phyloP scores from a whole-genome alignment of 495 filamentous ascomycete genomes.

The Thermothielavioides terrestris region DNA sequence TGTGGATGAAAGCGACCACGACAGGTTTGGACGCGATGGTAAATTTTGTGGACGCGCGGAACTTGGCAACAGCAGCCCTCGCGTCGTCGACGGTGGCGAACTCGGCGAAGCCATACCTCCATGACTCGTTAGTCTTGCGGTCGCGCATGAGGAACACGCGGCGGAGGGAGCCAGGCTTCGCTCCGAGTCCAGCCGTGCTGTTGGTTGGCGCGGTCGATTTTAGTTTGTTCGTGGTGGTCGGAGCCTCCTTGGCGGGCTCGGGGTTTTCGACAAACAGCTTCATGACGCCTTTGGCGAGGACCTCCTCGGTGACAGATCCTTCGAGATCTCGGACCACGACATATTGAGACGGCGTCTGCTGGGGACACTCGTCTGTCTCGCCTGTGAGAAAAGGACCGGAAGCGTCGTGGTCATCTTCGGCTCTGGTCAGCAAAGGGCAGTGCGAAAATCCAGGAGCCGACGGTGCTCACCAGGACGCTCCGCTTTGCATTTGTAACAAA shows the following conservation, averaged over 20 bases:
- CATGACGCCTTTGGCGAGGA: slow-evolving; percentile 67
- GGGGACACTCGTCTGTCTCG: slow-evolving; percentile 70
- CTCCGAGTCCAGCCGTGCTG: slow-evolving; percentile 60
- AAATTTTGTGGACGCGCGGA: slow-evolving; percentile 69
- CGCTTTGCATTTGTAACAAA: slow-evolving; percentile 68
- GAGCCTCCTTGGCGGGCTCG: slow-evolving; percentile 30
- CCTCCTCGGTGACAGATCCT: slow-evolving; percentile 62
- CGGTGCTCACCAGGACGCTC: slow-evolving; percentile 55
- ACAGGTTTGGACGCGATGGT: slow-evolving; percentile 76
- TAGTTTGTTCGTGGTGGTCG: slow-evolving; percentile 40
- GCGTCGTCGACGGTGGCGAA: slow-evolving; percentile 72
- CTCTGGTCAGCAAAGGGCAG: slow-evolving; percentile 1
- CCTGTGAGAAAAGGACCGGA: slow-evolving; percentile 45
- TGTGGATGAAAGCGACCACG: slow-evolving; percentile 69
- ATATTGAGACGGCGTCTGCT: slow-evolving; percentile 70
- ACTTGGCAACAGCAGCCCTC: slow-evolving; percentile 64
- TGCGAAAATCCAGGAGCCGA: neutral
- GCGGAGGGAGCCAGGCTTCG: slow-evolving; percentile 63
- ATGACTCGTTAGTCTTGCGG: slow-evolving; percentile 63
- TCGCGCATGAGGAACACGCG: slow-evolving; percentile 76
- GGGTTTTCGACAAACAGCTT: slow-evolving; percentile 56
- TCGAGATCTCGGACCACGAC: slow-evolving; percentile 72
- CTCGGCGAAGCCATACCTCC: slow-evolving; percentile 85
- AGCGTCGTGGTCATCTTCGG: slow-evolving; percentile 16
- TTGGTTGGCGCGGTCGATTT: slow-evolving; percentile 70